Percentiles rank a stretch among this genome's conserved stretches.
These are phyloP conservation scores for Lachancea nothofagi DNA, from an alignment of 805 yeast genomes.

Conservation along the genomic window DNA sequence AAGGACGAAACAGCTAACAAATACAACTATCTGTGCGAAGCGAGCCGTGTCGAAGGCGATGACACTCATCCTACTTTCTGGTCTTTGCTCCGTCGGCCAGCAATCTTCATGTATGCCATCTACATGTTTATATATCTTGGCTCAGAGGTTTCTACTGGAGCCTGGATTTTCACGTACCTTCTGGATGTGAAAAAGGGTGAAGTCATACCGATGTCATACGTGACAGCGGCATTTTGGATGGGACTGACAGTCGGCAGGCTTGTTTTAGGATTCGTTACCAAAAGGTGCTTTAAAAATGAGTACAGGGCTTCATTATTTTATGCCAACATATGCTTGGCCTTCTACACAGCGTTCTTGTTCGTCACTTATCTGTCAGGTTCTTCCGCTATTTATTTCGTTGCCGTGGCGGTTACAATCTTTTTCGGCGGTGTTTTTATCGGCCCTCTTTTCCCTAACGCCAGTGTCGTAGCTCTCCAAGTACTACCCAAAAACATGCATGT, in stretches of 20 bases:
- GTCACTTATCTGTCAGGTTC: conserved; percentile 18
- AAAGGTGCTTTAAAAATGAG: conserved; percentile 42
- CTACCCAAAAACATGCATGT: conserved; percentile 58
- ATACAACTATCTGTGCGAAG: conserved; percentile 27
- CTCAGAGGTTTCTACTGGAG: conserved; percentile 61
- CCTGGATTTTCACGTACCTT: conserved; percentile 65
- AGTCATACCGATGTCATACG: conserved; percentile 47
- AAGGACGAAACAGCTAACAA: conserved; percentile 38
- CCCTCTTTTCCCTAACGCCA: conserved; percentile 68
- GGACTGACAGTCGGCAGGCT: conserved; percentile 65
- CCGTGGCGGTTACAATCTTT: conserved; percentile 31
- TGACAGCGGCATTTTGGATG: conserved; percentile 66
- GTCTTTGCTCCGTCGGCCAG: conserved; percentile 27
- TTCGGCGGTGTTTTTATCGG: conserved; percentile 58
- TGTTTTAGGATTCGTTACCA: conserved; percentile 50
- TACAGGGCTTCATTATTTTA: conserved; percentile 35
- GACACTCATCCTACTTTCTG: conserved; percentile 15
- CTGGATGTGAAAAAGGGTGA: conserved; percentile 48
- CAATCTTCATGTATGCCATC: conserved; percentile 44
- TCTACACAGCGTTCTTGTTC: conserved; percentile 31
- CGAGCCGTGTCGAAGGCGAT: conserved; percentile 17
- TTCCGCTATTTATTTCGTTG: conserved; percentile 19
- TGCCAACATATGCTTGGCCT: conserved; percentile 30
- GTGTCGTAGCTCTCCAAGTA: conserved; percentile 55
- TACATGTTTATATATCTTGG: conserved; percentile 63